Conservation (phyloP, 2,329 filamentous ascomycete species). For the Magnaporthiopsis rhizophila region DNA sequence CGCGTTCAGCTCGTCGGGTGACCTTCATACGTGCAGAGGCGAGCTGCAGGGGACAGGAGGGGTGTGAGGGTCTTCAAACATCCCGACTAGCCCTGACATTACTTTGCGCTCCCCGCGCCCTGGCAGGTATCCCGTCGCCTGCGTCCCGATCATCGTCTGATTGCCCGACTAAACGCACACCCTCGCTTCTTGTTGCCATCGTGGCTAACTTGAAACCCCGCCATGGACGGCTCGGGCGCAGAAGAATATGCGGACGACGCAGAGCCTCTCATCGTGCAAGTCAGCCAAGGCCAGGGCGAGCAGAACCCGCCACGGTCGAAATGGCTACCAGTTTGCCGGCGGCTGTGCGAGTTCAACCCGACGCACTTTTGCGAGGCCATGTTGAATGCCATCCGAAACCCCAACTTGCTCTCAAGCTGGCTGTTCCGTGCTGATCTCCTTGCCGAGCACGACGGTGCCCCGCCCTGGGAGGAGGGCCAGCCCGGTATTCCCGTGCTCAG, state of each 20-base stretch:
- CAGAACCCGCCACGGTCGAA: constrained; percentile 3
- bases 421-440: constrained; percentile 73
- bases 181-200: background rate
- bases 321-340: constrained; percentile 49
- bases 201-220: background rate
- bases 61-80: background rate
- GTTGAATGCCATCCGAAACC: constrained; percentile 68
- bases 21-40: background rate
- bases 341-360: constrained; percentile 54
- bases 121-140: background rate
- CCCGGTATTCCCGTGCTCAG: constrained; percentile 36
- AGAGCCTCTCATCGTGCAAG: constrained; percentile 9
- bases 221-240: background rate
- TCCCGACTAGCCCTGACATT: no score
- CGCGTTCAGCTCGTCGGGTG: background rate
- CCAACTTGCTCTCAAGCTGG: constrained; percentile 71
- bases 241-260: constrained; percentile 12
- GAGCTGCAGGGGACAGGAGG: background rate
- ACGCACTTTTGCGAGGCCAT: constrained; percentile 59
- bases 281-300: background rate
- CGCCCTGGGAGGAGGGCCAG: constrained; percentile 16
- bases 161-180: background rate
- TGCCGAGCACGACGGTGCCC: constrained; percentile 30
- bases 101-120: no score
- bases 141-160: background rate